Base-by-base conservation (phyloP, 1,284 basidiomycete species). In the Cutaneotrichosporon sp. region DNA sequence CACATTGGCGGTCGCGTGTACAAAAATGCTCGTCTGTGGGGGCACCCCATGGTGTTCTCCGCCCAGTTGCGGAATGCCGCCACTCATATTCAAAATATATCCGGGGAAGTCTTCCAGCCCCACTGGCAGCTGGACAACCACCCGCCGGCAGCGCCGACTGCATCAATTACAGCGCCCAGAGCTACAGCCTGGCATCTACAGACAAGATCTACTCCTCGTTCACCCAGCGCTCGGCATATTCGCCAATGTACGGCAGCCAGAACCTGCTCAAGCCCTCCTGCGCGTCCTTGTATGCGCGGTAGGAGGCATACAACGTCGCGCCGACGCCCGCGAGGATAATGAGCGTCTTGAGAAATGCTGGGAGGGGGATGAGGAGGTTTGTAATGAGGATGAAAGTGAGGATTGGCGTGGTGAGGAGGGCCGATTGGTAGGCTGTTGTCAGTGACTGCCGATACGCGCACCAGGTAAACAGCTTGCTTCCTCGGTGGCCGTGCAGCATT, bases 351-450 rank as follows among this genome's bases (percentile, higher is more conserved):
- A 49, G 77, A 69, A 78, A 83, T 3, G 52, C 43, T 1, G 71
- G 67, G 9, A 72, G 41, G 9, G 59, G 65, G 42, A 82, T 76
- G 47, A 87, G 62, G 61, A 88, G 79, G 62, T 84, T 80, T 37
- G 84, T 60, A 27, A 84, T 53, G 38, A 86, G 69, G 8, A 88
- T 24, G 14, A 86, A 82, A 0, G 80, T 80, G 27, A 86, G 67
- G 7, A 88, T 70, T 1, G 86, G 85, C 0, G 82, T 82, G 2
- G 82, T 82, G 38, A 87, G 74, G 7, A 90, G 77, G 2, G 85
- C 86, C 10, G 86, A 86, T 73, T 90, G 87, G 66, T 88, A 89
- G 35, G 86, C 86, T n/a, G n/a, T n/a, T n/a, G n/a, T n/a, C n/a
- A n/a, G n/a, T n/a, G n/a, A n/a, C n/a, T n/a, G n/a, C n/a, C n/a